These are phyloP conservation scores for Fusarium albosuccineum DNA, from an alignment of 2,329 filamentous ascomycete genomes.

Conservation along the genomic window DNA sequence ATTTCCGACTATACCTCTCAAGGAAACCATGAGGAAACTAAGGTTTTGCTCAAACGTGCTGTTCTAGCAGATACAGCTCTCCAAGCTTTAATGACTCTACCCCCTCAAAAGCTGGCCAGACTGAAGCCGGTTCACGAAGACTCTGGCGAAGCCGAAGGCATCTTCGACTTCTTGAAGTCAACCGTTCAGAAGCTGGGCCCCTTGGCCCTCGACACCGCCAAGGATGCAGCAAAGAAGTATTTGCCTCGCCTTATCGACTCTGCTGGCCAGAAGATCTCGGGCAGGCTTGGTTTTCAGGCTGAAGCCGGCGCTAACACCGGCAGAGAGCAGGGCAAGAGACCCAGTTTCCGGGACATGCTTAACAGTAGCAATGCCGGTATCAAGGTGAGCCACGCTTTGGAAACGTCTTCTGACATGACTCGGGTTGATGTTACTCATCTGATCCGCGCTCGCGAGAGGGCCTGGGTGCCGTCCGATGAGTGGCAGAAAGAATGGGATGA, in stretches of 20 bases:
- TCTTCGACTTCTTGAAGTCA: conserved; percentile 31
- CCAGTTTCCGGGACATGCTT: background rate
- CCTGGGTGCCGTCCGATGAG: conserved; percentile 22
- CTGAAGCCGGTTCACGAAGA: conserved; percentile 4
- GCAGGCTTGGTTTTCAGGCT: background rate
- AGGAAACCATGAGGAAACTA: conserved; percentile 3
- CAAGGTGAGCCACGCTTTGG: background rate
- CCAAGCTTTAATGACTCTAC: conserved; percentile 18
- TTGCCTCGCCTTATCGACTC: conserved; percentile 13
- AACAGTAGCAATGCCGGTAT: background rate
- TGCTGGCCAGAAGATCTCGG: conserved; percentile 3
- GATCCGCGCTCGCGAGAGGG: conserved; percentile 12
- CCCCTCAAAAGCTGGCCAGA: conserved; percentile 13
- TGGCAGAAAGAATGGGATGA: conserved; percentile 29
- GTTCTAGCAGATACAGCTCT: conserved; percentile 27
- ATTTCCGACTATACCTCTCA: background rate
- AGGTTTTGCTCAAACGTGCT: conserved; percentile 20
- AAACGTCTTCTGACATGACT: background rate
- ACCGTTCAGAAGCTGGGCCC: conserved; percentile 16
- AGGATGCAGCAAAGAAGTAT: conserved; percentile 15
- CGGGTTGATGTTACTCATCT: conserved; percentile 4
- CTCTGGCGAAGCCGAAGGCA: conserved; percentile 12
- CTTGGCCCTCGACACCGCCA: conserved; percentile 8
- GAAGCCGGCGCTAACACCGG: background rate
- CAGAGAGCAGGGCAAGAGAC: background rate